A percentile compares a stretch with the other conserved stretches of the same genome.
phyloP scores from a whole-genome alignment of 345 rosid genomes.

The Stellera chamaejasme region DNA sequence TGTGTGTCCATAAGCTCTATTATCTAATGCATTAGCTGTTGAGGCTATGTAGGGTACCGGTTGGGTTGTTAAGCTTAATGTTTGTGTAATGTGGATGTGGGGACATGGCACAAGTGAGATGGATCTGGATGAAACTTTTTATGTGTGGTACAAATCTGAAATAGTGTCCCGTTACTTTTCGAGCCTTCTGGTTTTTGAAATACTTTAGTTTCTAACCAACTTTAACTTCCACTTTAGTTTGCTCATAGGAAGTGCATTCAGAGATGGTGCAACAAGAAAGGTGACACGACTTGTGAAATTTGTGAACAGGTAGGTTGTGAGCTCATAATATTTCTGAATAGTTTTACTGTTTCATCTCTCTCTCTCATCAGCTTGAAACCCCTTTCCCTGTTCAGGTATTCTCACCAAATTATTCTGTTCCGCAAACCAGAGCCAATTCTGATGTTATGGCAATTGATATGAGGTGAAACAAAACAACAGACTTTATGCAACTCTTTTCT shows the following conservation, averaged over 20 bases:
- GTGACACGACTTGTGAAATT: slow-evolving; percentile 56
- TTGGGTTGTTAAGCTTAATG: too few species aligned
- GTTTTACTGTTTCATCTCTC: too few species aligned
- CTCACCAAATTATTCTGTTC: slow-evolving; percentile 57
- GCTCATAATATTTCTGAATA: too few species aligned
- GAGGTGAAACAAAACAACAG: slow-evolving; percentile 23
- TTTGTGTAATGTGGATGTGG: too few species aligned
- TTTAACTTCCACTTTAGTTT: slow-evolving; percentile 26
- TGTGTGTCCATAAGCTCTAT: too few species aligned
- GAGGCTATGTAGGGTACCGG: too few species aligned
- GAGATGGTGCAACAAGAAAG: slow-evolving; percentile 69
- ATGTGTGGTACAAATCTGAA: neutral
- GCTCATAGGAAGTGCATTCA: slow-evolving; percentile 71
- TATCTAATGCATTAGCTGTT: too few species aligned
- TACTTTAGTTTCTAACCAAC: neutral
- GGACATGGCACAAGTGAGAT: too few species aligned
- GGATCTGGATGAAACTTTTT: too few species aligned
- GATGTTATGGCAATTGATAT: slow-evolving; percentile 50
- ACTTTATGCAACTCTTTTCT: neutral
- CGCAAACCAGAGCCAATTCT: slow-evolving; percentile 30
- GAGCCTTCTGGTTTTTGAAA: neutral
- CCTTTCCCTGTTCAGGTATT: slow-evolving; percentile 28
- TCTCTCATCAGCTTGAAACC: neutral
- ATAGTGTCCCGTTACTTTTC: neutral
- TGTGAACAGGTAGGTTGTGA: slow-evolving; percentile 39